Conservation (phyloP, 495 filamentous ascomycete species). For the Corynascus novoguineensis region DNA sequence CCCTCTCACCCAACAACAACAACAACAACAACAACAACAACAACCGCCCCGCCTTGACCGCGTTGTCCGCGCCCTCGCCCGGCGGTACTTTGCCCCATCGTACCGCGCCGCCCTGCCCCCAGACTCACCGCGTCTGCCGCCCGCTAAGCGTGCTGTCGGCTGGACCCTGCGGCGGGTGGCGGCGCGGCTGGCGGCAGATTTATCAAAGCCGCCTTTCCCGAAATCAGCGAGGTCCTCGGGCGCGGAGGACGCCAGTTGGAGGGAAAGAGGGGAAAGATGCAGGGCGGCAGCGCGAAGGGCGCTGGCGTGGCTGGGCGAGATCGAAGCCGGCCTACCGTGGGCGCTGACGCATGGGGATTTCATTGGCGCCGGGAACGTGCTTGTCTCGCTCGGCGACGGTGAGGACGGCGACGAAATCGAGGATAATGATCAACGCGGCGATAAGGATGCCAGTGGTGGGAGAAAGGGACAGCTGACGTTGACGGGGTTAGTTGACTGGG, state of each 20-base stretch:
- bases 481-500: conserved; percentile 55
- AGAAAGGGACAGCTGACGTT: conserved; percentile 18
- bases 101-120: neutral
- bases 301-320: conserved; percentile 29
- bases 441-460: conserved; percentile 8
- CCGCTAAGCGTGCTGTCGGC: neutral
- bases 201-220: too few species aligned
- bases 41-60: neutral
- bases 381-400: conserved; percentile 33
- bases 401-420: neutral
- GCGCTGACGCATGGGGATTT: conserved; percentile 56
- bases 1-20: neutral
- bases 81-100: neutral
- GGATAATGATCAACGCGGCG: neutral
- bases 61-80: neutral
- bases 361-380: conserved; percentile 43
- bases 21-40: neutral
- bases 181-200: conserved; percentile 29
- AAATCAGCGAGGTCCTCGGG: too few species aligned
- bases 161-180: conserved; percentile 14
- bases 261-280: conserved; percentile 21
- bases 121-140: neutral
- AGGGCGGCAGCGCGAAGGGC: conserved; percentile 11
- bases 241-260: conserved; percentile 38
- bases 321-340: conserved; percentile 41